These are phyloP conservation scores for Malus hybrid DNA, from an alignment of 331 rosid genomes.

Conservation along the genomic window DNA sequence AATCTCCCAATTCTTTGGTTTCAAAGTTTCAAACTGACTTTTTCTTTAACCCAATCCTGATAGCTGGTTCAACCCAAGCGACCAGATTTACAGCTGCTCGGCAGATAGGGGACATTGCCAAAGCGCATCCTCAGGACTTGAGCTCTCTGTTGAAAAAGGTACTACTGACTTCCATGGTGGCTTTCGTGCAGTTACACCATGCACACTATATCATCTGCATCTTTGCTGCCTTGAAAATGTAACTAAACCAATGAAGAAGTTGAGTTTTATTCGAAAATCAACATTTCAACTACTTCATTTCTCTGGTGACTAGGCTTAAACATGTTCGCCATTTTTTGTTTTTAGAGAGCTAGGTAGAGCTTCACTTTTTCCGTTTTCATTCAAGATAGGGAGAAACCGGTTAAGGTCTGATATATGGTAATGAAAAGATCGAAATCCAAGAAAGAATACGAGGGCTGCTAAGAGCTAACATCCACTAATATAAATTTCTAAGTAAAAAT, in stretches of 20 bases:
- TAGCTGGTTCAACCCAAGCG: slow-evolving; percentile 96
- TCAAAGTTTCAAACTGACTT: neutral
- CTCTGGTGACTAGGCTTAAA: neutral
- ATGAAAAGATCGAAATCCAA: neutral
- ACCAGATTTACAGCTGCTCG: slow-evolving; percentile 98
- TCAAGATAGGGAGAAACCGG: neutral
- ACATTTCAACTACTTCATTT: neutral
- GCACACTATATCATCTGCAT: neutral
- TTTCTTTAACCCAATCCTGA: slow-evolving; percentile 48
- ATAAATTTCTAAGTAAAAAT: neutral
- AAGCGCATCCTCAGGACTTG: slow-evolving; percentile 91
- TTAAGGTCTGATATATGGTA: neutral
- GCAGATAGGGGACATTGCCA: slow-evolving; percentile 95
- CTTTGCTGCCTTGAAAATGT: neutral
- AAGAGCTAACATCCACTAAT: neutral
- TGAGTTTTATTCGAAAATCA: neutral
- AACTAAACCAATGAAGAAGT: neutral
- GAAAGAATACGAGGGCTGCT: neutral
- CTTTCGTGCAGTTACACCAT: neutral
- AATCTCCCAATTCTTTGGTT: neutral
- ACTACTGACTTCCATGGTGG: slow-evolving; percentile 1
- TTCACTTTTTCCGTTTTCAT: neutral
- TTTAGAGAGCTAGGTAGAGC: neutral
- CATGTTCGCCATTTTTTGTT: neutral
- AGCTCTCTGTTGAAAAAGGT: slow-evolving; percentile 82